Percentiles rank a stretch among this genome's conserved stretches.
phyloP scores from a whole-genome alignment of 805 yeast genomes.

The Yarrowia hollandica region DNA sequence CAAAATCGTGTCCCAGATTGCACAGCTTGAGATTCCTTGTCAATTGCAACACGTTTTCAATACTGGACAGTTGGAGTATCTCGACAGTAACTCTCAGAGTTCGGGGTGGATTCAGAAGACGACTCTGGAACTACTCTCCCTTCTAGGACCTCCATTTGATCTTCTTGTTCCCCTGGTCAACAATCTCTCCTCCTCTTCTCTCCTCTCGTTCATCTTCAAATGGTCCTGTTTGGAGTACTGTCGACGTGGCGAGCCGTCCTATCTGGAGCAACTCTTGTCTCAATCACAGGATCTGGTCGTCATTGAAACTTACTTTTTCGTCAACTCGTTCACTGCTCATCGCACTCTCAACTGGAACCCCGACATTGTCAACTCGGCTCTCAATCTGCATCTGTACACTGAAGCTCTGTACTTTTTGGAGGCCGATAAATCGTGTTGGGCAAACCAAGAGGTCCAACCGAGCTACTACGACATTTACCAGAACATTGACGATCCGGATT shows the following conservation, averaged over 20 bases:
- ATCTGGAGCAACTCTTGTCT: not conserved
- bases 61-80: not conserved
- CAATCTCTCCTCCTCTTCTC: not conserved
- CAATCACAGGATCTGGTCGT: not conserved
- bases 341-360: not conserved
- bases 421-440: not conserved
- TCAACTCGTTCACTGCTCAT: not conserved
- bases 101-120: not conserved
- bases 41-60: not conserved
- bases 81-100: not conserved
- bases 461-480: slow-evolving; percentile 19
- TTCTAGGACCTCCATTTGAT: not conserved
- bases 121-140: not conserved
- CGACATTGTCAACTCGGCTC: not conserved
- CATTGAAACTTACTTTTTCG: not conserved
- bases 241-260: not conserved
- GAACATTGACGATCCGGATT: slow-evolving; percentile 21
- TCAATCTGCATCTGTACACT: not conserved
- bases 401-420: slow-evolving; percentile 27
- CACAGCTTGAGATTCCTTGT: not conserved
- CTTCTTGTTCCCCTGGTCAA: not conserved
- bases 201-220: not conserved
- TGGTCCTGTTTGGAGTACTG: slow-evolving; percentile 11
- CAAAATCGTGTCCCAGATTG: not conserved
- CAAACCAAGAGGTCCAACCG: slow-evolving; percentile 9